Percentiles rank a stretch among this genome's conserved stretches.
Evolutionary conservation across 805 yeast species (phyloP).

Genomic region (Saccharomycopsis malanga): DNA sequence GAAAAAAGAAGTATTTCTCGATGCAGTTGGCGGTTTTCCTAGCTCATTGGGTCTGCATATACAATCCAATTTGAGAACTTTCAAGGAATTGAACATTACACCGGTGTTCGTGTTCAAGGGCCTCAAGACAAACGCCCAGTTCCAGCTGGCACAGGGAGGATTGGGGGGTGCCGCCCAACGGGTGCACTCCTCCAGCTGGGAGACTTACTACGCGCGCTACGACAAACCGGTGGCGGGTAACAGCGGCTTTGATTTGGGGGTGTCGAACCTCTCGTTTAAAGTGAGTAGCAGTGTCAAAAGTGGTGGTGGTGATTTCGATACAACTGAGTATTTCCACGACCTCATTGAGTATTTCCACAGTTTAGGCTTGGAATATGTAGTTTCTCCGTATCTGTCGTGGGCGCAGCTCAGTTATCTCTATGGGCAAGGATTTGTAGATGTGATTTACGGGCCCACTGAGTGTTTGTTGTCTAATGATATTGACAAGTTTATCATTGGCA

Average conservation of each 20-base stretch:
- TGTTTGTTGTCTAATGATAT: constrained; percentile 51
- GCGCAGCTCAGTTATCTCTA: constrained; percentile 71
- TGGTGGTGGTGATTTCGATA: constrained; percentile 29
- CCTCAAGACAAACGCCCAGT: constrained; percentile 35
- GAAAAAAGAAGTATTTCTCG: constrained; percentile 60
- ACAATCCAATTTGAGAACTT: constrained; percentile 54
- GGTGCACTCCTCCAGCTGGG: constrained; percentile 41
- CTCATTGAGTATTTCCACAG: constrained; percentile 51
- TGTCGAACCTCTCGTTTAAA: constrained; percentile 1
- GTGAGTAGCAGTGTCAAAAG: neutral
- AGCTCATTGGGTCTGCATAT: constrained; percentile 48
- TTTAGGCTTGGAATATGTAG: constrained; percentile 53
- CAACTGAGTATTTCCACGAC: constrained; percentile 46
- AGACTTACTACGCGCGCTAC: constrained; percentile 29
- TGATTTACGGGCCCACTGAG: constrained; percentile 82
- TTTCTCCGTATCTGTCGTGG: constrained; percentile 79
- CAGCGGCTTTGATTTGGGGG: neutral
- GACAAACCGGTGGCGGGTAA: constrained; percentile 1
- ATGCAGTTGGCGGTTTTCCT: constrained; percentile 81
- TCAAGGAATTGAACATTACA: constrained; percentile 56
- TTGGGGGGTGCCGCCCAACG: neutral
- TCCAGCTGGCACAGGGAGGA: constrained; percentile 24
- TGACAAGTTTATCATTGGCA: constrained; percentile 64
- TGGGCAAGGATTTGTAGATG: constrained; percentile 52
- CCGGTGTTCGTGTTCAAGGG: constrained; percentile 81